Base-by-base conservation (phyloP, 306 rosid species). In the Rubus parviflorus region DNA sequence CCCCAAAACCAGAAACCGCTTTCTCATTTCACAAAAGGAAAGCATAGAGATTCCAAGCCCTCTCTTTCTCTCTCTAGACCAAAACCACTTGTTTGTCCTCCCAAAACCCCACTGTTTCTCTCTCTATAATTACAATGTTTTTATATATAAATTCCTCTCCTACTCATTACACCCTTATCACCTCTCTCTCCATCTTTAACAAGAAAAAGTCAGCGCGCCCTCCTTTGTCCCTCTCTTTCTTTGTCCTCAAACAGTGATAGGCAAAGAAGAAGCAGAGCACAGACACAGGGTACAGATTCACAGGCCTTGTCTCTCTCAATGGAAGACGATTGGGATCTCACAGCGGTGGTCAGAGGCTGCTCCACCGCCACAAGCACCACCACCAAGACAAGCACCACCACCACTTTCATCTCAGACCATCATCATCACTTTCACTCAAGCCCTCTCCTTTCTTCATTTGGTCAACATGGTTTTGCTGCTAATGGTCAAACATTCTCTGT, bases 291-390 rank as follows among this genome's bases (percentile, higher is more conserved):
- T 74, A 72, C 87, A 84, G 86, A 86, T 71, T 82, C 86, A 83
- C 77, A 79, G 73, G 66, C 70, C 73, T 67, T 83, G 81, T 75
- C 83, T 78, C 81, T 75, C 42, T 2, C 46, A 54, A 88, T 90
- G 81, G 99, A 89, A 4, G 87, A 65, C 62, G 97, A 95, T 85
- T 95, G 99, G 99, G 99, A 91, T 88, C 99, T 95, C 16, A 84
- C 89, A 62, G 97, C 97, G 9, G 92, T 95, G 15, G 97, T 95
- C 68, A 85, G 96, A 89, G 94, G 96, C 76, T 95, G 88, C 86
- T 82, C 82, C 77, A 13, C 70, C 71, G 38, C 87, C 81, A 20
- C 84, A 78, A 10, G 41, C 15, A 14, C 68, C 35, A n/a, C 68
- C 11, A 20, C 81, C 19, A 14, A 75, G 13, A 1, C 78, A 0